These are phyloP conservation scores for Cyberlindnera galapagoensis DNA, from an alignment of 805 yeast species.

Conservation along the genomic window DNA sequence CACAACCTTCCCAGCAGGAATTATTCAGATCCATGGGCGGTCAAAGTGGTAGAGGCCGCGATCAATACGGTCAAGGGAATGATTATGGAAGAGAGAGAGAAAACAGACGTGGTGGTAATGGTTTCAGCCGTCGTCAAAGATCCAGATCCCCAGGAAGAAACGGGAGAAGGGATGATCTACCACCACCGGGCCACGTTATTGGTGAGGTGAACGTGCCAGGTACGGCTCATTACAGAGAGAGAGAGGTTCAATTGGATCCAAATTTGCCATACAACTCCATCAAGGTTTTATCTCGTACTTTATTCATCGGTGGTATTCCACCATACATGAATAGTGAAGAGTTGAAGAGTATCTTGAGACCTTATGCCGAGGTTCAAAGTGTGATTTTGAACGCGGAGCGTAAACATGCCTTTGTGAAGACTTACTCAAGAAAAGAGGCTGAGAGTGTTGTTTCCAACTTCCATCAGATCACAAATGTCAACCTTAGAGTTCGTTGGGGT, in stretches of 20 bases:
- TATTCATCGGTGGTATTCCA: constrained; percentile 93
- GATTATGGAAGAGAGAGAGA: constrained; percentile 13
- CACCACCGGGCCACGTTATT: constrained; percentile 30
- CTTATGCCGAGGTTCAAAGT: constrained; percentile 88
- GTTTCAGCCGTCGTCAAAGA: constrained; percentile 19
- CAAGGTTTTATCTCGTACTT: constrained; percentile 81
- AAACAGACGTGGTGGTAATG: constrained; percentile 13
- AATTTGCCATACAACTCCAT: constrained; percentile 70
- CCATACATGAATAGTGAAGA: constrained; percentile 71
- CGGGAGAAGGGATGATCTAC: constrained; percentile 7
- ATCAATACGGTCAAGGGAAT: too few relatives aligned
- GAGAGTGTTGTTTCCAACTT: constrained; percentile 72
- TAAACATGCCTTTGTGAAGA: constrained; percentile 94
- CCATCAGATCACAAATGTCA: constrained; percentile 48
- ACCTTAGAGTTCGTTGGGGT: constrained; percentile 91
- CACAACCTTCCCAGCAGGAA: constrained; percentile 2
- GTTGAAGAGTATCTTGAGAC: constrained; percentile 64
- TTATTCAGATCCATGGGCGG: constrained; percentile 6
- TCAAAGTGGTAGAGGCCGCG: constrained; percentile 18
- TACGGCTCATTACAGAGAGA: constrained; percentile 71
- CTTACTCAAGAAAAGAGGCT: constrained; percentile 87
- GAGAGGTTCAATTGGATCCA: constrained; percentile 63
- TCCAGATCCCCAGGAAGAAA: constrained; percentile 26
- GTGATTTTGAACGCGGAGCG: constrained; percentile 81
- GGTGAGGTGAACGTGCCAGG: constrained; percentile 66